Evolutionary conservation across 495 filamentous ascomycete genomes (phyloP).

Genomic region (Oidiodendron maius): DNA sequence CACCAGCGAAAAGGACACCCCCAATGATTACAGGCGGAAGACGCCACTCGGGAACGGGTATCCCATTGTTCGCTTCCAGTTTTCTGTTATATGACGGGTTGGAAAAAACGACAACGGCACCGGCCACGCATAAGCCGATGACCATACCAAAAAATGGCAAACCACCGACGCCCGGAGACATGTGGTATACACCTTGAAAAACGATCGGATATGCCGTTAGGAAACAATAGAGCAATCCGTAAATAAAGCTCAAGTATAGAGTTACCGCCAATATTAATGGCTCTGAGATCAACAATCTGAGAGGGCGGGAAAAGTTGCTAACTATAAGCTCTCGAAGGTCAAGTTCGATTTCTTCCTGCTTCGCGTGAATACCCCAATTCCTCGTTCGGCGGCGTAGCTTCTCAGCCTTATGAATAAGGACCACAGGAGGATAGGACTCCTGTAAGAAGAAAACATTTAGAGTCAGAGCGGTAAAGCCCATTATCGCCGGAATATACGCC

Average conservation of each 20-base stretch:
- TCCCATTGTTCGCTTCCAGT: constrained; percentile 49
- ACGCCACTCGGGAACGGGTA: constrained; percentile 62
- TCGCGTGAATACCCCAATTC: constrained; percentile 67
- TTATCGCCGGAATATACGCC: constrained; percentile 39
- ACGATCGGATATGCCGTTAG: constrained; percentile 70
- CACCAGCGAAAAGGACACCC: constrained; percentile 50
- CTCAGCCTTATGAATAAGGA: constrained; percentile 59
- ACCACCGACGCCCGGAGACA: constrained; percentile 9
- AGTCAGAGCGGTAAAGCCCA: constrained; percentile 43
- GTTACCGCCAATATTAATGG: constrained; percentile 72
- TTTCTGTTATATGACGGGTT: constrained; percentile 63
- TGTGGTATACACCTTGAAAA: constrained; percentile 40
- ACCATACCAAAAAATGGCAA: constrained; percentile 12
- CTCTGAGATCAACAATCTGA: constrained; percentile 52
- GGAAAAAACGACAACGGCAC: constrained; percentile 57
- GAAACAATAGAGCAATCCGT: constrained; percentile 27
- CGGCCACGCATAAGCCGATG: constrained; percentile 48
- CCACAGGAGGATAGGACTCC: constrained; percentile 53
- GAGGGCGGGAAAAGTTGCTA: constrained; percentile 57
- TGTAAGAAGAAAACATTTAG: constrained; percentile 56
- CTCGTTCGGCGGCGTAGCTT: constrained; percentile 52
- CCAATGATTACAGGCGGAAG: constrained; percentile 59
- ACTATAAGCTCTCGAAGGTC: constrained; percentile 43
- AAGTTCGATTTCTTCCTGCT: constrained; percentile 60
- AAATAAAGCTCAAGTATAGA: constrained; percentile 47